Percentiles rank a stretch among this genome's conserved stretches.
Conservation (phyloP, 23 red algal genomes). For the Gracilaria domingensis region DNA sequence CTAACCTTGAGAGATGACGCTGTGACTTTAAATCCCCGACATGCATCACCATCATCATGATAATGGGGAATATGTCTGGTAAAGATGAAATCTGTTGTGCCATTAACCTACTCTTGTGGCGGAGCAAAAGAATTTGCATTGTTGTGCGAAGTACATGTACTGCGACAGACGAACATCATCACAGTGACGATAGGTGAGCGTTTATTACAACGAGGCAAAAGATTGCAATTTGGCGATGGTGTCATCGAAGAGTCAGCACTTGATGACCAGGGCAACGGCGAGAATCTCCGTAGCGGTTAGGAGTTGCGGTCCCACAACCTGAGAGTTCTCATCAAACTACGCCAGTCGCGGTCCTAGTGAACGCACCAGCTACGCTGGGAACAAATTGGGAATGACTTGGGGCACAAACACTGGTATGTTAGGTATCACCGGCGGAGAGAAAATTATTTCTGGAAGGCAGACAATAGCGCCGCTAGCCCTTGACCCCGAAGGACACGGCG, state of each 20-base stretch:
- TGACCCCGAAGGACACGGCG: background rate
- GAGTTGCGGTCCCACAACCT: background rate
- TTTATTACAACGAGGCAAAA: background rate
- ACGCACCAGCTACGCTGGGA: background rate
- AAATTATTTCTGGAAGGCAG: slow-evolving; percentile 1
- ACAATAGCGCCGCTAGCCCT: background rate
- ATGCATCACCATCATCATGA: too few species aligned
- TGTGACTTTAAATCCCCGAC: too few species aligned
- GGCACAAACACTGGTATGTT: background rate
- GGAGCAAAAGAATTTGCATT: background rate
- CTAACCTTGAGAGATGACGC: too few species aligned
- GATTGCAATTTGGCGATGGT: background rate
- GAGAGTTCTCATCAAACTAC: background rate
- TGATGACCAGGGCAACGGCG: background rate
- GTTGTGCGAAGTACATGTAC: background rate
- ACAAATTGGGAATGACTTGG: background rate
- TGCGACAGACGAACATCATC: too few species aligned
- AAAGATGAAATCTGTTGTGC: background rate
- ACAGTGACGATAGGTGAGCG: background rate
- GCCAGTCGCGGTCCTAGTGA: background rate
- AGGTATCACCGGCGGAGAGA: background rate
- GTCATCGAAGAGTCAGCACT: background rate
- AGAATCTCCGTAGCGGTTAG: background rate
- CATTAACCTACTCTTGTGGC: too few species aligned
- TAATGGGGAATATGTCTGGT: too few species aligned